These are phyloP conservation scores for Smittium mucronatum DNA, from an alignment of 371 early-diverging fungal species.

Conservation along the genomic window DNA sequence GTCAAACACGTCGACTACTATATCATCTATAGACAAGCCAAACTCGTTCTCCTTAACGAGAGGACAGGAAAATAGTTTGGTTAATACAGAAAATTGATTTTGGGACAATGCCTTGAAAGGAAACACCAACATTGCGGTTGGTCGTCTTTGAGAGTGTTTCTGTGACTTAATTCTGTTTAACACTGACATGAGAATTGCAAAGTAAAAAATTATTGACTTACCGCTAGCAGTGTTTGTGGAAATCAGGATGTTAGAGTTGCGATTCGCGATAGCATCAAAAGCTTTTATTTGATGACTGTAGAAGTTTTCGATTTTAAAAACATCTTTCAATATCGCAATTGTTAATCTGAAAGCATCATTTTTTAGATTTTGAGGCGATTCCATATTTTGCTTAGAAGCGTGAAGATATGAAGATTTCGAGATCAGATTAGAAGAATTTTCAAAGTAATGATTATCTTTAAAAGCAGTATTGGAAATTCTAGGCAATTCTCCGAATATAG, in stretches of 20 bases:
- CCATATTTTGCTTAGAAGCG: too few species aligned
- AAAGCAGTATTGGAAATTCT: too few species aligned
- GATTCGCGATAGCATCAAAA: neutral
- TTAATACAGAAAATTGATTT: constrained; percentile 50
- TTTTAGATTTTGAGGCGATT: too few species aligned
- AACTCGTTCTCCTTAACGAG: constrained; percentile 25
- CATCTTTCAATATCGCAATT: neutral
- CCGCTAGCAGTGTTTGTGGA: neutral
- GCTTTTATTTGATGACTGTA: neutral
- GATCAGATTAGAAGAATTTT: too few species aligned
- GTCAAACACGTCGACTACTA: constrained; percentile 27
- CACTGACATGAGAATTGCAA: neutral
- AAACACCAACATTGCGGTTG: constrained; percentile 46
- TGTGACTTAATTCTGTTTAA: too few species aligned
- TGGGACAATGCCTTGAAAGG: constrained; percentile 69
- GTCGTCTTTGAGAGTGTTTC: neutral
- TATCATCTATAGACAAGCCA: constrained; percentile 23
- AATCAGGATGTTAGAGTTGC: neutral
- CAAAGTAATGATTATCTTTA: too few species aligned
- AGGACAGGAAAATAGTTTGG: too few species aligned
- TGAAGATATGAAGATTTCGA: too few species aligned
- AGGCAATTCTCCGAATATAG: too few species aligned
- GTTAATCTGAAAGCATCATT: too few species aligned
- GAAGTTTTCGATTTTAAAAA: neutral
- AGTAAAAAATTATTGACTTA: neutral